Conservation (phyloP, 208 protist genomes). For the Herpetomonas samuelpessoai region DNA sequence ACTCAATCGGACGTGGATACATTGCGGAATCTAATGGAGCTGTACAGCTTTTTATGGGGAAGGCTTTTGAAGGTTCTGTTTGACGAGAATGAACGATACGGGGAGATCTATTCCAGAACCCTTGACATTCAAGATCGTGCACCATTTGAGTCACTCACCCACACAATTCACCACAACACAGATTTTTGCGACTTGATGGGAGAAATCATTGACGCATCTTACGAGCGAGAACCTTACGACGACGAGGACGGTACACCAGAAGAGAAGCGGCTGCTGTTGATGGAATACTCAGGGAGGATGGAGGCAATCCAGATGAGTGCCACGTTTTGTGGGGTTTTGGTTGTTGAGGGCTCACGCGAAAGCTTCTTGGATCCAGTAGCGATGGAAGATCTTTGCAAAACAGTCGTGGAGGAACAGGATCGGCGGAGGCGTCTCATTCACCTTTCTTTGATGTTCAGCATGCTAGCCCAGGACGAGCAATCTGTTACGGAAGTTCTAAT, state of each 20-base stretch:
- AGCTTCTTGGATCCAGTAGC: slow-evolving; percentile 77
- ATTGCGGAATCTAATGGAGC: slow-evolving; percentile 16
- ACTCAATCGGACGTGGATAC: slow-evolving; percentile 1
- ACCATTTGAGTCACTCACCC: slow-evolving; percentile 69
- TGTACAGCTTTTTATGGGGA: slow-evolving; percentile 28
- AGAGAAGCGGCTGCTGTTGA: slow-evolving; percentile 16
- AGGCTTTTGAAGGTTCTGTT: slow-evolving; percentile 53
- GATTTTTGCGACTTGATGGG: slow-evolving; percentile 78
- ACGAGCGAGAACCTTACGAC: slow-evolving; percentile 27
- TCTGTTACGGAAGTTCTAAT: slow-evolving; percentile 56
- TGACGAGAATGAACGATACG: slow-evolving; percentile 65
- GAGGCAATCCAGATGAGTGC: slow-evolving; percentile 53
- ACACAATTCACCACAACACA: slow-evolving; percentile 74
- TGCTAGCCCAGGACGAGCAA: slow-evolving; percentile 82
- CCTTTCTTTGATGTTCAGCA: slow-evolving; percentile 78
- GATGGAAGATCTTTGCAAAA: slow-evolving; percentile 73
- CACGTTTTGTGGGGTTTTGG: slow-evolving; percentile 52
- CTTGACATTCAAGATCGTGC: slow-evolving; percentile 77
- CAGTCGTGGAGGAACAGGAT: slow-evolving; percentile 59
- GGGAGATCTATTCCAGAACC: slow-evolving; percentile 64
- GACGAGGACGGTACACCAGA: slow-evolving; percentile 22
- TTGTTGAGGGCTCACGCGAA: slow-evolving; percentile 79
- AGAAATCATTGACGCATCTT: slow-evolving; percentile 47
- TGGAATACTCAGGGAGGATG: slow-evolving; percentile 42
- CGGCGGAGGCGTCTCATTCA: slow-evolving; percentile 66